These are phyloP conservation scores for Mortierella sp. DNA, from an alignment of 371 early-diverging fungal genomes.

Conservation along the genomic window DNA sequence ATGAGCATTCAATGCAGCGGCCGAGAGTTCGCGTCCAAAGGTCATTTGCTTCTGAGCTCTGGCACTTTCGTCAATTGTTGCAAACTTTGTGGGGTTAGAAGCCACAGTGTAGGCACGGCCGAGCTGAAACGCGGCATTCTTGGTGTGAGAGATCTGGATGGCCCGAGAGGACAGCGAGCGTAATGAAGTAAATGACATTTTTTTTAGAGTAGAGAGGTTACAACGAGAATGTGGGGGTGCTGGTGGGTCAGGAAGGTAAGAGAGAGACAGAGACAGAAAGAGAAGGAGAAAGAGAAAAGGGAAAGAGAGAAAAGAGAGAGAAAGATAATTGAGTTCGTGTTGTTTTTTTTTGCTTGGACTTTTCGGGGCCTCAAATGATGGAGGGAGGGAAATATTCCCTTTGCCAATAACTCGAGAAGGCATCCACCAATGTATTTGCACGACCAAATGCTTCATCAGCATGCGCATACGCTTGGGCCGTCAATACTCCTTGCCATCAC, in stretches of 20 bases:
- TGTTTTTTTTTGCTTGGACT: not conserved
- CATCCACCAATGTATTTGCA: not conserved
- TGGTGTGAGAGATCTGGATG: conserved; percentile 61
- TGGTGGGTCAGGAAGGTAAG: not conserved
- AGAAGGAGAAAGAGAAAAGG: not conserved
- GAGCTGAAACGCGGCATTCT: conserved; percentile 59
- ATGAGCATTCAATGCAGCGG: conserved; percentile 71
- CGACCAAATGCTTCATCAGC: not conserved
- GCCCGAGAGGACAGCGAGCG: conserved; percentile 38
- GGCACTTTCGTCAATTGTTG: conserved; percentile 62
- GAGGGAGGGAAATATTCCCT: not conserved
- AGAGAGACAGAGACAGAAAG: conserved; percentile 4
- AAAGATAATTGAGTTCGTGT: conserved; percentile 2
- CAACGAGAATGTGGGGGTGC: not conserved
- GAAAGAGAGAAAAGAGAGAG: not conserved
- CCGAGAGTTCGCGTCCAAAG: conserved; percentile 60
- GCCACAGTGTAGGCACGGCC: conserved; percentile 63
- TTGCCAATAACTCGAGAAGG: not conserved
- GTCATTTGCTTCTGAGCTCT: conserved; percentile 47
- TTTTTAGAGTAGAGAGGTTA: not conserved
- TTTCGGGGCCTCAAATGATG: conserved; percentile 20
- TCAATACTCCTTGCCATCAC: not conserved
- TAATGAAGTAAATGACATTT: conserved; percentile 47
- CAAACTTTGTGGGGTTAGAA: conserved; percentile 63
- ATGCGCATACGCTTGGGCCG: not conserved